Base-by-base conservation (phyloP, 176 grass and related monocot species). In the Carex pumila region DNA sequence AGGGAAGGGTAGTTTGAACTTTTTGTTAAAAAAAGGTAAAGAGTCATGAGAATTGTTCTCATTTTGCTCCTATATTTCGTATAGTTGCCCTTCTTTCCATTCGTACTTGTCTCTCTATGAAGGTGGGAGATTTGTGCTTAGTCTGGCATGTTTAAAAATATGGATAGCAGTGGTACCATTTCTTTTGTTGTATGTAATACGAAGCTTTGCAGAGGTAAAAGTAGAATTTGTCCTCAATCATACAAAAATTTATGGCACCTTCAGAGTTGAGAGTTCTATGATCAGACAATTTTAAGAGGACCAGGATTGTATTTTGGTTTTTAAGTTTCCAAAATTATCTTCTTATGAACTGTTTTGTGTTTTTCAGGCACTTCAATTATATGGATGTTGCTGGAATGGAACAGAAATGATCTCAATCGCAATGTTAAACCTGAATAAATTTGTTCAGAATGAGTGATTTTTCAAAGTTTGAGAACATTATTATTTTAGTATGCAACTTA, bases 321-420 rank as follows among this genome's bases (percentile, higher is more conserved):
- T 39, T 52, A 74, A 69, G 1, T 25, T 81, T 45, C 41, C 64
- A 67, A 53, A 86, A 70, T 55, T 66, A 67, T 41, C 2, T 21
- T 85, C 15, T 2, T 15, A 74, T 72, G 50, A 39, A n/a, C 13
- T 55, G 1, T 22, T 83, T 81, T 21, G 2, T 79, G 19, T 85
- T 82, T 84, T 31, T 32, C 19, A 94, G 92, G 92, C 15, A 91
- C 89, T 7, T 94, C 92, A 18, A 91, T 91, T 54, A 65, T 91
- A 65, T 94, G 92, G 92, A 94, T 94, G 92, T 85, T 94, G 63
- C 52, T 94, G 50, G 89, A 91, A 80, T 94, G 89, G 92, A 91
- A 94, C 79, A 65, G 82, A 47, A 85, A 91, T 43, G 41, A 68
- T 52, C 61, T 62, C 17, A 63, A 67, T 39, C 37, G 13, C 15